A percentile compares a stretch with the other conserved stretches of the same genome.
These are phyloP conservation scores for Athelia psychrophila DNA, from an alignment of 1,284 basidiomycete genomes.

Conservation along the genomic window DNA sequence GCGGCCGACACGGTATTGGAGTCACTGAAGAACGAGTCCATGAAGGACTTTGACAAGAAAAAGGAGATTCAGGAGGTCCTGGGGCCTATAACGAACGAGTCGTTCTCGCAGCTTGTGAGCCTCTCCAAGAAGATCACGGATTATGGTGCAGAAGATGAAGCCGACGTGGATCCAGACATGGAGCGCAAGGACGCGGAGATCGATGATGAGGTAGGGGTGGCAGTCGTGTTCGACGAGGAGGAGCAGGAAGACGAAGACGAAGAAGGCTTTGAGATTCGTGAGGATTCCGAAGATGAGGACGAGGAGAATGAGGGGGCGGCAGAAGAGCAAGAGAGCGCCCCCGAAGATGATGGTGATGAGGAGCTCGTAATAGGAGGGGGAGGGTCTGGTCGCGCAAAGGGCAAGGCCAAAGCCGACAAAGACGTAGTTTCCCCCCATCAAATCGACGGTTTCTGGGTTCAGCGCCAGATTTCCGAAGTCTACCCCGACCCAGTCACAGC, in stretches of 20 bases:
- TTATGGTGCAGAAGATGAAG: constrained; percentile 87
- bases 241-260: constrained; percentile 90
- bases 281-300: constrained; percentile 77
- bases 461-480: constrained; percentile 87
- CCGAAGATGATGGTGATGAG: constrained; percentile 50
- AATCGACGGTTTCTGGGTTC: constrained; percentile 98
- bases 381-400: constrained; percentile 36
- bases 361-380: constrained; percentile 74
- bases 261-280: constrained; percentile 78
- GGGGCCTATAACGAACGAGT: constrained; percentile 68
- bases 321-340: constrained; percentile 40
- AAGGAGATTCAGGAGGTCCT: constrained; percentile 88
- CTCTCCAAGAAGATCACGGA: constrained; percentile 97
- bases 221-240: constrained; percentile 95
- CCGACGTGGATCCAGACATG: constrained; percentile 68
- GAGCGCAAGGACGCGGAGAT: constrained; percentile 80
- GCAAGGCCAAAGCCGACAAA: constrained; percentile 60
- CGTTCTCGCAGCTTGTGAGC: constrained; percentile 84
- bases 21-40: constrained; percentile 83
- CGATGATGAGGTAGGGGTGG: constrained; percentile 92
- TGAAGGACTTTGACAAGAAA: constrained; percentile 99
- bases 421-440: constrained; percentile 87
- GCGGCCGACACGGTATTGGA: constrained; percentile 93
- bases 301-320: constrained; percentile 53
- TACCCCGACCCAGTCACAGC: constrained; percentile 95